Evolutionary conservation across 495 filamentous ascomycete genomes (phyloP), one percentile per base, ranked within the genome.

Genomic region (Aspergillus mulundensis): DNA sequence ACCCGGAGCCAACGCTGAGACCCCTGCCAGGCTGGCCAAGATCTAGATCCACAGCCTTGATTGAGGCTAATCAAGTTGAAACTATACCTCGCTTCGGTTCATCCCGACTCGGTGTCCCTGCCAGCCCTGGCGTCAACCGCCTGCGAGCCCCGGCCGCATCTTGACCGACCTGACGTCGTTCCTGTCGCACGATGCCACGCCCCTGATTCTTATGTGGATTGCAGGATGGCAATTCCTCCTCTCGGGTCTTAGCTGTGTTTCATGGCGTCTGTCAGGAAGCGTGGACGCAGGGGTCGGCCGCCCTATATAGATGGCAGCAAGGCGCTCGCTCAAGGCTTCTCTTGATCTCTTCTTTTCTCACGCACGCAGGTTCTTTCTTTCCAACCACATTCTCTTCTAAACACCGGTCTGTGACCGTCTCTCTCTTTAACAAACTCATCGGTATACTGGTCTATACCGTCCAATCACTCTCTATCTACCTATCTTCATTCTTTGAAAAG

Each of bases 361-460:
- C 56, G 57, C 63, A 62, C 57, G 63, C 54, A 61, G 60, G 60
- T 36, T 62, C 59, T 36, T 45, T 55, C 51, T 59, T 48, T 66
- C 50, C 54, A 54, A 36, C 32, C 32, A 36, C 63, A 59, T 65
- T 67, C 52, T 62, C 64, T 69, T 70, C 34, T 49, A 38, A 19
- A 19, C 14, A 50, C 49, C 54, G 71, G 69, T 72, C 65, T 69
- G 71, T 64, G 62, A 72, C 71, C 69, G 57, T 66, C 59, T 50
- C 67, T 58, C 66, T 57, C 58, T 43, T 38, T 58, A 61, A 50
- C 59, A 51, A 62, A 6, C 16, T 44, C 54, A 64, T 65, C 58
- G 70, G 67, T 66, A 64, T 72, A 71, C 64, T 65, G 61, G 61
- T 65, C 32, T 36, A 66, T 72, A 71, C 65, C 47, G 20, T 32